These are phyloP conservation scores for Omphalea diandra DNA, from an alignment of 441 rosid species.

Conservation along the genomic window DNA sequence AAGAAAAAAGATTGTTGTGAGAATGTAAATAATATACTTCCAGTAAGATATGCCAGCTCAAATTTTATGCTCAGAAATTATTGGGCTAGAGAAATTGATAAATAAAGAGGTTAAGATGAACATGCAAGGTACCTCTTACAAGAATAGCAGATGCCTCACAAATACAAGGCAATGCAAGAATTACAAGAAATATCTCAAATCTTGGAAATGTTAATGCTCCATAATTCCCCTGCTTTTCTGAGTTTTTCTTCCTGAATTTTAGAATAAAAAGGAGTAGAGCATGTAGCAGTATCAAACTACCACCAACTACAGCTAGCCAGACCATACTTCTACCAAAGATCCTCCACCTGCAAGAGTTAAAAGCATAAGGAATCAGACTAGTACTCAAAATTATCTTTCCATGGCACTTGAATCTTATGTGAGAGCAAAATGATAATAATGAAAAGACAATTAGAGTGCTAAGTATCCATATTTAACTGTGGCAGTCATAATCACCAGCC, in stretches of 20 bases:
- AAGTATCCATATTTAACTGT: background rate
- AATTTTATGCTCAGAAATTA: background rate
- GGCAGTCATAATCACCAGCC: background rate
- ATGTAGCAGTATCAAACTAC: conserved; percentile 63
- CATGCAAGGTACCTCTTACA: conserved; percentile 50
- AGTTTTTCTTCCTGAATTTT: conserved; percentile 44
- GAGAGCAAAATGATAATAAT: background rate
- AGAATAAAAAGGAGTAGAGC: conserved; percentile 48
- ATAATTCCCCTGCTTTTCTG: conserved; percentile 42
- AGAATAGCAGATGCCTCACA: conserved; percentile 68
- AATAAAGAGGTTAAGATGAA: background rate
- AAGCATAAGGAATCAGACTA: conserved; percentile 12
- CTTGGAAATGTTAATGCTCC: conserved; percentile 81
- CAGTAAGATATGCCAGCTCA: background rate
- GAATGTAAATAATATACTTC: background rate
- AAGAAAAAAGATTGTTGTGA: background rate
- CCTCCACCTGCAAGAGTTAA: conserved; percentile 66
- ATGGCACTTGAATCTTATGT: background rate
- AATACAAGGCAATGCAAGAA: conserved; percentile 75
- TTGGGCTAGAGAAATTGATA: background rate
- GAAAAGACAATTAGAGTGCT: background rate
- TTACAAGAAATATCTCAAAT: conserved; percentile 74
- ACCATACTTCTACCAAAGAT: conserved; percentile 81
- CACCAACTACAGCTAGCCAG: conserved; percentile 72
- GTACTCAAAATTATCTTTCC: background rate